phyloP scores from a whole-genome alignment of 495 filamentous ascomycete species.

The Hypoxylon trugodes region DNA sequence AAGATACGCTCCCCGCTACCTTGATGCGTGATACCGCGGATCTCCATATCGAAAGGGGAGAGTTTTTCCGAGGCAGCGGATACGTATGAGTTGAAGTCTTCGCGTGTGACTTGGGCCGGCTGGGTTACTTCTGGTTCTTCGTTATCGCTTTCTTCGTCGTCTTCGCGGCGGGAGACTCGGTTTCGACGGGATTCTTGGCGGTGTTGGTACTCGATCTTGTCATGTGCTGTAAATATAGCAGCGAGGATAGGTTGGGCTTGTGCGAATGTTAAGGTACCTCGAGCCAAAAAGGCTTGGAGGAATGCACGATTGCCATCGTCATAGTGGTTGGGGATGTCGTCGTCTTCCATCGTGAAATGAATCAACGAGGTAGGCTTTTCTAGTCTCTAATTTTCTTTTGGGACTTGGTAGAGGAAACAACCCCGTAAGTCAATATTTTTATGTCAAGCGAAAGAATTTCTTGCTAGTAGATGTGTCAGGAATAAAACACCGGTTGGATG shows the following conservation, averaged over 20 bases:
- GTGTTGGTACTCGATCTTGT: slow-evolving; percentile 42
- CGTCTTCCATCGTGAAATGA: slow-evolving; percentile 34
- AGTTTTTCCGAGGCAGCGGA: slow-evolving; percentile 73
- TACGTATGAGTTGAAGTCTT: slow-evolving; percentile 74
- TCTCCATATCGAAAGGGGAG: slow-evolving; percentile 85
- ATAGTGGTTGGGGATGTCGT: slow-evolving; percentile 38
- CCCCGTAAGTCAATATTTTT: too few relatives aligned
- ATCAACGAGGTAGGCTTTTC: too few relatives aligned
- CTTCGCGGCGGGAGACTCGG: slow-evolving; percentile 49
- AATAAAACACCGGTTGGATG: background rate
- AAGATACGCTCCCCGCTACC: slow-evolving; percentile 61
- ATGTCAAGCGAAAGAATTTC: background rate
- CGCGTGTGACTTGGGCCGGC: slow-evolving; percentile 68
- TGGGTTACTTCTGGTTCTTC: too few relatives aligned
- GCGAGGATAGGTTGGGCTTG: slow-evolving; percentile 79
- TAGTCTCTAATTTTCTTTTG: too few relatives aligned
- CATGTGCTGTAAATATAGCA: slow-evolving; percentile 68
- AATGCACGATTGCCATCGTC: slow-evolving; percentile 86
- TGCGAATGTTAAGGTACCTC: slow-evolving; percentile 75
- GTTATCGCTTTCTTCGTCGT: too few relatives aligned
- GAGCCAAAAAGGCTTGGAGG: slow-evolving; percentile 86
- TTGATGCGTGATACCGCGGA: slow-evolving; percentile 76
- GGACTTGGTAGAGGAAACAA: too few relatives aligned
- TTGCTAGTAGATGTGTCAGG: background rate
- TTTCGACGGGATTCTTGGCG: slow-evolving; percentile 33